Percentiles rank a stretch among this genome's conserved stretches.
Evolutionary conservation across 2,329 filamentous ascomycete species (phyloP).

Genomic region (Hortaea werneckii): DNA sequence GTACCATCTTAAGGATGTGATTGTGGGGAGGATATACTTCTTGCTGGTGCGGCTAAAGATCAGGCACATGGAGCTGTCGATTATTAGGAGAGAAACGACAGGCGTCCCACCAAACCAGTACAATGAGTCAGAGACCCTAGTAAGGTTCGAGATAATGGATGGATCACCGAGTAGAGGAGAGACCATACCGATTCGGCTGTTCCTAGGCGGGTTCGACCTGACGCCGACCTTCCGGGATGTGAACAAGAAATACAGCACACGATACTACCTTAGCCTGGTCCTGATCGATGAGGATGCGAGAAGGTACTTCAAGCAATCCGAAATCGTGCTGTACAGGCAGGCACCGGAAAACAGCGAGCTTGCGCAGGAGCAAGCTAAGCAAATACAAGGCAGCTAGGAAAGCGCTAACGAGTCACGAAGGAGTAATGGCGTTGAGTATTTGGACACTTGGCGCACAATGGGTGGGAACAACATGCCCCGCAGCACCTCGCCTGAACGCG

Average conservation of each 20-base stretch:
- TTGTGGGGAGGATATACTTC: slow-evolving; percentile 97
- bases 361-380: slow-evolving; percentile 38
- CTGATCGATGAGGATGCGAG: slow-evolving; percentile 61
- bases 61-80: slow-evolving; percentile 98
- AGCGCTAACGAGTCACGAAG: slow-evolving; percentile 21
- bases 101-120: slow-evolving; percentile 97
- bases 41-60: slow-evolving; percentile 94
- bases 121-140: slow-evolving; percentile 96
- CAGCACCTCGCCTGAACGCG: background rate
- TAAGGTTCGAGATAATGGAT: slow-evolving; percentile 99
- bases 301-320: slow-evolving; percentile 97
- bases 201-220: slow-evolving; percentile 93
- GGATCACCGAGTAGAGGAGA: slow-evolving; percentile 90
- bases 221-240: slow-evolving; percentile 98
- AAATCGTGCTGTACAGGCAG: slow-evolving; percentile 93
- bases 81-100: slow-evolving; percentile 92
- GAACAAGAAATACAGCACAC: slow-evolving; percentile 98
- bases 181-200: slow-evolving; percentile 92
- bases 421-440: slow-evolving; percentile 8
- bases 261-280: slow-evolving; percentile 94
- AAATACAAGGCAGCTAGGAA: slow-evolving; percentile 28
- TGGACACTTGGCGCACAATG: background rate
- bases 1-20: slow-evolving; percentile 98
- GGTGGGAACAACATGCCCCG: background rate
- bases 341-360: slow-evolving; percentile 41